Conservation (phyloP, 2,329 filamentous ascomycete genomes). For the Cladorrhinum sp. region DNA sequence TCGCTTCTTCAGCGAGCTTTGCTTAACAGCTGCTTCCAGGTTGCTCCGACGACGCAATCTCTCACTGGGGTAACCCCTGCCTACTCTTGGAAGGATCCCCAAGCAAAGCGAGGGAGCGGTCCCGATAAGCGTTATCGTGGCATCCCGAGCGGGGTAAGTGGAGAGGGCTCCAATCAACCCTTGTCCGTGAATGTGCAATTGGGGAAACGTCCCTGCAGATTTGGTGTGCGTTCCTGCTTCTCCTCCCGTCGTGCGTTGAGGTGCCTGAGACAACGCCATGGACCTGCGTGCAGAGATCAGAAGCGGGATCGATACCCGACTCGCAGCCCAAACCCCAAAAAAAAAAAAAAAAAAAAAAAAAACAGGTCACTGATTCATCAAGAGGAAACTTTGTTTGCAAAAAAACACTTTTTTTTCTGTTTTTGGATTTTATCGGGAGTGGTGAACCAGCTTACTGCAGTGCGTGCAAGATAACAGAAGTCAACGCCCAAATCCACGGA, state of each 20-base stretch:
- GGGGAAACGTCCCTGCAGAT: neutral
- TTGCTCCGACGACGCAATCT: neutral
- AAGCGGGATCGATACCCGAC: too few species aligned
- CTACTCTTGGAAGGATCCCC: too few species aligned
- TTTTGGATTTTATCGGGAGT: neutral
- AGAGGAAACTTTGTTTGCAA: neutral
- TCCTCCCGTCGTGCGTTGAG: too few species aligned
- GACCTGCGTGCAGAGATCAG: too few species aligned
- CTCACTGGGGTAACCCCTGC: neutral
- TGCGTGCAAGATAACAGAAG: neutral
- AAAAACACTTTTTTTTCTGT: neutral
- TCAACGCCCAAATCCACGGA: neutral
- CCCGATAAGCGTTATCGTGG: neutral
- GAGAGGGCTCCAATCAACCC: neutral
- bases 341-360: neutral
- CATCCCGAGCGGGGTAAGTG: neutral
- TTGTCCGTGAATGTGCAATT: neutral
- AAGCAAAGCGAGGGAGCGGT: neutral
- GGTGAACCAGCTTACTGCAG: neutral
- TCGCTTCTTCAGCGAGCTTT: too few species aligned
- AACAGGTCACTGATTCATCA: neutral
- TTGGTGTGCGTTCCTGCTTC: neutral
- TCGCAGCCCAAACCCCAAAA: too few species aligned
- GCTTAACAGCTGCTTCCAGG: neutral
- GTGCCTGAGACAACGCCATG: too few species aligned